Evolutionary conservation across 148 eudicot genomes (phyloP).

Genomic region (Rheum nobile): DNA sequence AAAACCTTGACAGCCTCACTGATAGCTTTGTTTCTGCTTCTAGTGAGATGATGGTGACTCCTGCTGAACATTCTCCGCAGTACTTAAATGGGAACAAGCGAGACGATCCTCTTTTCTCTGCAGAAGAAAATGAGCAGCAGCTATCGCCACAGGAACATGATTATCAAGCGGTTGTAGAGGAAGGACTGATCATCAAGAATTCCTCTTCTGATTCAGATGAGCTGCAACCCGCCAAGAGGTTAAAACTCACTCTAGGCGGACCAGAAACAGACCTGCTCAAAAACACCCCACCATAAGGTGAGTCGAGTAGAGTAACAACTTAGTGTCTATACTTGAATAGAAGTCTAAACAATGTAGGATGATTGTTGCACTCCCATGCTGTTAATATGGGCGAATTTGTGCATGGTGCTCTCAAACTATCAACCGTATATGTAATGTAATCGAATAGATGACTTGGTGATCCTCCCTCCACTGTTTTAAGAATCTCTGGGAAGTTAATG

Average conservation of each 20-base stretch:
- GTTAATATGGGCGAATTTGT: slow-evolving; percentile 8
- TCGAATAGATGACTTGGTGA: not conserved
- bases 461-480: not conserved
- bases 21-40: slow-evolving; percentile 33
- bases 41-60: slow-evolving; percentile 31
- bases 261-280: not conserved
- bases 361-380: not conserved
- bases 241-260: slow-evolving; percentile 15
- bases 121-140: slow-evolving; percentile 1
- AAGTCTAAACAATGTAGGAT: not conserved
- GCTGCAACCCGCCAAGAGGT: slow-evolving; percentile 14
- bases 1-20: slow-evolving; percentile 17
- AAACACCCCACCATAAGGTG: not conserved
- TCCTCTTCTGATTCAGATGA: slow-evolving; percentile 20
- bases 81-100: slow-evolving; percentile 13
- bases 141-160: not conserved
- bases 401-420: not conserved
- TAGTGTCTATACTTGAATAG: slow-evolving; percentile 1
- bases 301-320: not conserved
- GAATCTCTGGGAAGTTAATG: not conserved
- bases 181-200: slow-evolving; percentile 14
- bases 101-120: slow-evolving; percentile 10
- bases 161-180: slow-evolving; percentile 1
- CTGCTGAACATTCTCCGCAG: slow-evolving; percentile 25
- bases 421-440: not conserved